Evolutionary conservation across 345 rosid genomes (phyloP), one percentile per base, ranked within the genome.

Genomic region (Atalantia buxifolia): DNA sequence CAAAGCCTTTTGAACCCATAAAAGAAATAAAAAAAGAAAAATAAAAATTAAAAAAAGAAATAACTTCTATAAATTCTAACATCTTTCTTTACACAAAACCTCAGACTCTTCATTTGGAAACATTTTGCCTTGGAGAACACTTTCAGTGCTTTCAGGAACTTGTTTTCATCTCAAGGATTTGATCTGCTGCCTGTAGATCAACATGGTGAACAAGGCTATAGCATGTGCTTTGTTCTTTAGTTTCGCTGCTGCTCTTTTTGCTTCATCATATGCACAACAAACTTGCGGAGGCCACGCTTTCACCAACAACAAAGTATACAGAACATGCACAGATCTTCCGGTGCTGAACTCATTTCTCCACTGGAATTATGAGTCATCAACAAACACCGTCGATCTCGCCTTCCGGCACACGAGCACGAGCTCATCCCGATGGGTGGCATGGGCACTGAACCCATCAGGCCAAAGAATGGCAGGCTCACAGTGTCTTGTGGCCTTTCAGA

Each of bases 391-490:
- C n/a, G 87, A 90, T 0, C 59, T 95, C 5, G 98, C 97, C 0
- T 93, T 81, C 81, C 88, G 98, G 19, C 88, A 80, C 65, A 78
- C 82, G 0, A 78, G 84, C 33, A 83, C 93, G 53, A 22, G 81
- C 1, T 5, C 88, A 1, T 61, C 87, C 0, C 69, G 76, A 3
- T 94, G 97, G 97, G 71, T 89, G 7, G 69, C 96, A 19, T 92
- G 97, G 96, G 92, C 89, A 9, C 82, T 94, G 68, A 94, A 94
- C 77, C 94, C 96, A 2, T 66, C 10, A 2, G 79, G 80, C 4
- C 2, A 4, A 9, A 2, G 0, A 4, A 94, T 94, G 98, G 4
- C 0, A 1, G 93, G 92, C 5, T 84, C 92, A 2, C 94, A 94
- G 75, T 82, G 92, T 77, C 82, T 94, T 25, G 87, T 92, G 1